Conservation (phyloP, 1,139 yeast genomes). For the Candida sp. region DNA sequence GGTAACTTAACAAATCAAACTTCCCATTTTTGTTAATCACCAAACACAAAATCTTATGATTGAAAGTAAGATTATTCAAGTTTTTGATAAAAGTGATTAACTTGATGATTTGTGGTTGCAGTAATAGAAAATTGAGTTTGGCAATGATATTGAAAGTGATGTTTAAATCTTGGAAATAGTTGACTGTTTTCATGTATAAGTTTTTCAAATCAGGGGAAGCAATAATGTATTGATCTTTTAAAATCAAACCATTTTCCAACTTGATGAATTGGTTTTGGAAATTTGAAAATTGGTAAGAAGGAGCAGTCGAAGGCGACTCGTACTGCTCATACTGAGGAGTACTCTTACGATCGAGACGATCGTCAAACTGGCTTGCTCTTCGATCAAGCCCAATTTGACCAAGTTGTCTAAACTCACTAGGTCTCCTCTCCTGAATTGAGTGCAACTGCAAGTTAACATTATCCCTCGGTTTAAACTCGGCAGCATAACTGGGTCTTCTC, state of each 20-base stretch:
- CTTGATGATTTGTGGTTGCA: constrained; percentile 27
- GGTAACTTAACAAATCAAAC: constrained; percentile 46
- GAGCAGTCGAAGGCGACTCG: background rate
- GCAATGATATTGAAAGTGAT: constrained; percentile 30
- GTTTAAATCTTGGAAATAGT: constrained; percentile 44
- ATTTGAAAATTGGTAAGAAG: background rate
- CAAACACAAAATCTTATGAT: constrained; percentile 41
- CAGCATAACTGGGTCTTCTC: constrained; percentile 64
- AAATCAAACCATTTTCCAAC: constrained; percentile 55
- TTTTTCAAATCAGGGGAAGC: constrained; percentile 49
- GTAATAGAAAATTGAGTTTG: constrained; percentile 30
- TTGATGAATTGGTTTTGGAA: constrained; percentile 16
- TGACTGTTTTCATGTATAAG: constrained; percentile 39
- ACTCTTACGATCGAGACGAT: background rate
- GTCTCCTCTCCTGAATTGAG: constrained; percentile 12
- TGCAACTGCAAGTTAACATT: constrained; percentile 28
- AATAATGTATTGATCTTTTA: constrained; percentile 49
- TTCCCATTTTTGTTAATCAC: constrained; percentile 58
- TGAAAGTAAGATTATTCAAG: constrained; percentile 40
- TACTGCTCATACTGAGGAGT: background rate
- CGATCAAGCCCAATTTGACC: background rate
- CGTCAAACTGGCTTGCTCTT: background rate
- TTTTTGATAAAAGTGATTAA: constrained; percentile 40
- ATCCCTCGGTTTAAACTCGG: constrained; percentile 30
- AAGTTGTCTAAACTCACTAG: constrained; percentile 15